A percentile compares a stretch with the other conserved stretches of the same genome.
These are phyloP conservation scores for Chalciporus chontae DNA, from an alignment of 768 basidiomycete species.

Conservation along the genomic window DNA sequence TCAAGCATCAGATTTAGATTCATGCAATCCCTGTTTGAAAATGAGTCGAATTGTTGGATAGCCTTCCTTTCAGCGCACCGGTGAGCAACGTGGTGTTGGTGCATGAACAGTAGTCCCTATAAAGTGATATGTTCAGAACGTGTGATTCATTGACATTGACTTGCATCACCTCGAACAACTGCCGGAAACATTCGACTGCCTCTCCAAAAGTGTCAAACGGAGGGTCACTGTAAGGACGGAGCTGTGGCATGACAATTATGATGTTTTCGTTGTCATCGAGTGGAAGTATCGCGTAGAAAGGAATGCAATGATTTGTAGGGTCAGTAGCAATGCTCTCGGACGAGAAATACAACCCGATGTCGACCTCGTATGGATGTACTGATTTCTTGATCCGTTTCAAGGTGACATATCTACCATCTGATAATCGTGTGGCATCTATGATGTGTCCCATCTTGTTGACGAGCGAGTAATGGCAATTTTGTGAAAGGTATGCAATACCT, in stretches of 20 bases:
- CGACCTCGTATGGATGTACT: slow-evolving; percentile 18
- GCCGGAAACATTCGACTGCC: slow-evolving; percentile 24
- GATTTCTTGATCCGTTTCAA: slow-evolving; percentile 25
- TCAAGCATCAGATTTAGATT: slow-evolving; percentile 33
- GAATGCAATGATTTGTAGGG: slow-evolving; percentile 26
- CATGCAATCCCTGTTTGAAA: slow-evolving; percentile 23
- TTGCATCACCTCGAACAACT: slow-evolving; percentile 28
- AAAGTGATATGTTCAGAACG: background rate
- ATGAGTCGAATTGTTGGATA: too few species aligned
- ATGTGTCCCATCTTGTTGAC: background rate
- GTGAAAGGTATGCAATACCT: slow-evolving; percentile 7
- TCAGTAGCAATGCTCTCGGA: background rate
- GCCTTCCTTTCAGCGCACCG: slow-evolving; percentile 20
- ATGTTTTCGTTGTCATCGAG: slow-evolving; percentile 6
- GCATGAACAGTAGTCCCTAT: slow-evolving; percentile 36
- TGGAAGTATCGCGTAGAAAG: slow-evolving; percentile 16
- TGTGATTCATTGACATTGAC: background rate
- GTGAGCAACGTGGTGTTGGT: slow-evolving; percentile 33
- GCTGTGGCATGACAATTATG: slow-evolving; percentile 31
- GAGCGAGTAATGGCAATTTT: too few species aligned
- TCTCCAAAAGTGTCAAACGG: slow-evolving; percentile 15
- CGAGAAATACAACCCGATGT: slow-evolving; percentile 24
- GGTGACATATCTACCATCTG: slow-evolving; percentile 25
- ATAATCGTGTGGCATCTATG: slow-evolving; percentile 10
- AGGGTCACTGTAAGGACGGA: slow-evolving; percentile 17